Evolutionary conservation across 2,329 filamentous ascomycete genomes (phyloP).

Genomic region (Talaromyces amestolkiae): DNA sequence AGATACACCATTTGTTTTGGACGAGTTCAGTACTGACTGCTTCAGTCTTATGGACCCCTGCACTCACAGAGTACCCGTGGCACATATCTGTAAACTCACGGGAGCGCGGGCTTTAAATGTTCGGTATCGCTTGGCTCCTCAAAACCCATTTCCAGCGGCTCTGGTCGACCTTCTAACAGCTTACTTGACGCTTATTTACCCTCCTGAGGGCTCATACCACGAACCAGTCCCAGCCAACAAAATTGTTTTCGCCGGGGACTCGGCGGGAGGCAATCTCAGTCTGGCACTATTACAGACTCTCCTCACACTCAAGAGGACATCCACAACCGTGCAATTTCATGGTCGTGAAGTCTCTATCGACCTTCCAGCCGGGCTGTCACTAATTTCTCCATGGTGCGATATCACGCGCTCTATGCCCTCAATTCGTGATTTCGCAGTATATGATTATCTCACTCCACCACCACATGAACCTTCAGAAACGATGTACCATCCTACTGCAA

Average conservation of each 20-base stretch:
- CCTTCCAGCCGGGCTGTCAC: constrained; percentile 41
- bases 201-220: constrained; percentile 44
- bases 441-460: constrained; percentile 41
- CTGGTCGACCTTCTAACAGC: constrained; percentile 47
- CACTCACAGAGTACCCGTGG: constrained; percentile 39
- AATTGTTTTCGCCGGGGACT: constrained; percentile 49
- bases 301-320: constrained; percentile 39
- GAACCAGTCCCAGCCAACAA: constrained; percentile 42
- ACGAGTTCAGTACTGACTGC: background rate
- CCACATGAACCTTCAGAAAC: constrained; percentile 22
- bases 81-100: constrained; percentile 40
- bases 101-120: constrained; percentile 45
- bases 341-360: constrained; percentile 40
- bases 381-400: constrained; percentile 45
- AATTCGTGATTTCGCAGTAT: constrained; percentile 35
- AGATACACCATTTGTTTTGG: constrained; percentile 21
- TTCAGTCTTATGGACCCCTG: constrained; percentile 45
- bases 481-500: constrained; percentile 27
- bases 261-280: constrained; percentile 45
- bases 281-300: constrained; percentile 44
- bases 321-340: constrained; percentile 39
- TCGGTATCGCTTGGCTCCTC: constrained; percentile 48
- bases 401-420: constrained; percentile 45
- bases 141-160: constrained; percentile 48
- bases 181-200: constrained; percentile 49